These are phyloP conservation scores for Aureobasidium zeae DNA, from an alignment of 2,329 filamentous ascomycete genomes.

Conservation along the genomic window DNA sequence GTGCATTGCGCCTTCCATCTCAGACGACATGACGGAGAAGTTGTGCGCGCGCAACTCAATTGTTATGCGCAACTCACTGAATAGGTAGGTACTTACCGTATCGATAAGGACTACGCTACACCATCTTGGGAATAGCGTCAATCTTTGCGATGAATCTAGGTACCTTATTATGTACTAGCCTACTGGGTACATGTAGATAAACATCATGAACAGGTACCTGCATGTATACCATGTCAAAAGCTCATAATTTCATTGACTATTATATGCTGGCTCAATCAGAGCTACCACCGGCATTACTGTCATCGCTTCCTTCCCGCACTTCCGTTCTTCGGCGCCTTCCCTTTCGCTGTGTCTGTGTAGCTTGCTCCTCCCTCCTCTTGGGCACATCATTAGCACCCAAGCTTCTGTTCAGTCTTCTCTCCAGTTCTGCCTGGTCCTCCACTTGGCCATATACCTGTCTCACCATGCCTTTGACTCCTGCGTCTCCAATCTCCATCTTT, in stretches of 20 bases:
- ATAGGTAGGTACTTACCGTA: too few relatives aligned
- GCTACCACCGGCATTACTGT: constrained; percentile 14
- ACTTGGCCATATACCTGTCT: constrained; percentile 43
- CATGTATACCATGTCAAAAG: constrained; percentile 1
- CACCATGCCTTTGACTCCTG: constrained; percentile 64
- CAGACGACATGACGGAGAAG: too few relatives aligned
- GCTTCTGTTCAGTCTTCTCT: constrained; percentile 27
- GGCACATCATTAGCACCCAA: constrained; percentile 21
- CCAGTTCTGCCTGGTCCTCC: constrained; percentile 26
- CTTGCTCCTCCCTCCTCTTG: constrained; percentile 3
- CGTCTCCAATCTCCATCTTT: constrained; percentile 72
- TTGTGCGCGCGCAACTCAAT: too few relatives aligned
- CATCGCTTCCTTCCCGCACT: not conserved
- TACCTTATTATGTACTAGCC: too few relatives aligned
- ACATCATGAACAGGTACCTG: too few relatives aligned
- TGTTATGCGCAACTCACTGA: too few relatives aligned
- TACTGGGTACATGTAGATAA: too few relatives aligned
- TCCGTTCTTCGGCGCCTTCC: constrained; percentile 1
- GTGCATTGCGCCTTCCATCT: too few relatives aligned
- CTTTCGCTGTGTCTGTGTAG: not conserved
- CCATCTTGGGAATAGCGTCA: too few relatives aligned
- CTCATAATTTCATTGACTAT: not conserved
- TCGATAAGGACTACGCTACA: too few relatives aligned
- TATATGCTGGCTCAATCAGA: constrained; percentile 10
- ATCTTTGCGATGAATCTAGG: too few relatives aligned